phyloP scores from a whole-genome alignment of 495 filamentous ascomycete genomes.

The Schizothecium vesticola region DNA sequence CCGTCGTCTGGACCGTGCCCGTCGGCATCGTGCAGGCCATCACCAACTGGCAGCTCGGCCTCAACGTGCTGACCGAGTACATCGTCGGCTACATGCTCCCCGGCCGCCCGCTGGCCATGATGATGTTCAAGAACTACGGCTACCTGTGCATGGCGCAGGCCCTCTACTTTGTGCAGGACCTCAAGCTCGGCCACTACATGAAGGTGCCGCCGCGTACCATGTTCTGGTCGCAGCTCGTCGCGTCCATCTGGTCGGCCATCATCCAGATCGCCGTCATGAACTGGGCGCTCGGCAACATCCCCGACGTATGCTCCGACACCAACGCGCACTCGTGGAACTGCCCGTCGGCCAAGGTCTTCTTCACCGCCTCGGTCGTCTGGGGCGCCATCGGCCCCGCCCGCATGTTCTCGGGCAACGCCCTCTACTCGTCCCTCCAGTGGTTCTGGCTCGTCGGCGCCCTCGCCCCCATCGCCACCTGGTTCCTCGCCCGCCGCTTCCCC shows the following conservation, averaged over 20 bases:
- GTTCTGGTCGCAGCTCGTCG: conserved; percentile 61
- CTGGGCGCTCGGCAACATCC: conserved; percentile 58
- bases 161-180: conserved; percentile 43
- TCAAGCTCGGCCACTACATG: conserved; percentile 65
- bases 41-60: conserved; percentile 61
- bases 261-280: conserved; percentile 64
- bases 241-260: conserved; percentile 58
- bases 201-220: conserved; percentile 61
- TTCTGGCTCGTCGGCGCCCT: conserved; percentile 64
- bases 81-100: conserved; percentile 65
- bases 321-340: conserved; percentile 58
- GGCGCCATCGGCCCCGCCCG: conserved; percentile 48
- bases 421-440: conserved; percentile 60
- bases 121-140: conserved; percentile 64
- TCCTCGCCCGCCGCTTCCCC: conserved; percentile 55
- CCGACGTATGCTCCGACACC: conserved; percentile 52
- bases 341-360: conserved; percentile 60
- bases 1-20: conserved; percentile 50
- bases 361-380: conserved; percentile 52
- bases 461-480: conserved; percentile 54
- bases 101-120: conserved; percentile 60
- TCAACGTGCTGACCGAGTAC: conserved; percentile 66
- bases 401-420: conserved; percentile 56
- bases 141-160: conserved; percentile 60
- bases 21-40: conserved; percentile 58